Evolutionary conservation across 257 asterid species (phyloP).

Genomic region (Solanum pinnatisectum): DNA sequence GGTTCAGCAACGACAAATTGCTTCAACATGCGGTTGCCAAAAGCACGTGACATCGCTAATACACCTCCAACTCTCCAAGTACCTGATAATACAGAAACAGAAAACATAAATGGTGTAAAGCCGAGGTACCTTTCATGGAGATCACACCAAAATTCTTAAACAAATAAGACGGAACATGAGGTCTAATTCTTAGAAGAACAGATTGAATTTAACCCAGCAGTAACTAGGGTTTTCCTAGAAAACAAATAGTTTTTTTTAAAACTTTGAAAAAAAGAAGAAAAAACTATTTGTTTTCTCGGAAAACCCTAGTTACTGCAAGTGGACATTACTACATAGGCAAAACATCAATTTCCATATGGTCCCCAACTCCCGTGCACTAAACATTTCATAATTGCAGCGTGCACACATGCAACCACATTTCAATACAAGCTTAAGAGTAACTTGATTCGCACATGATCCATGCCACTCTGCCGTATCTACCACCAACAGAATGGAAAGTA

Average conservation of each 20-base stretch:
- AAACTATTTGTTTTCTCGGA: background rate
- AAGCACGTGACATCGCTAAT: constrained; percentile 99
- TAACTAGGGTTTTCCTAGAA: background rate
- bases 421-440: background rate
- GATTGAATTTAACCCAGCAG: background rate
- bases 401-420: background rate
- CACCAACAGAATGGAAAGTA: background rate
- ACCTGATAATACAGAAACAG: constrained; percentile 33
- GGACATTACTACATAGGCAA: background rate
- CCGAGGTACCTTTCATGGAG: background rate
- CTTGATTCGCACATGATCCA: background rate
- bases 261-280: background rate
- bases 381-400: background rate
- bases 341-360: background rate
- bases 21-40: constrained; percentile 96
- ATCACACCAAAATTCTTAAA: background rate
- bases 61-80: constrained; percentile 99
- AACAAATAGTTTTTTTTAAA: background rate
- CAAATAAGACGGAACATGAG: background rate
- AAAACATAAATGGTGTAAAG: background rate
- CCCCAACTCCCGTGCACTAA: background rate
- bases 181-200: background rate
- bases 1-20: constrained; percentile 97
- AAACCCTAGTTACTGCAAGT: background rate
- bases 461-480: background rate